Percentiles rank a stretch among this genome's conserved stretches.
Evolutionary conservation across 208 protist species (phyloP).

Genomic region (Acanthamoeba sp.): DNA sequence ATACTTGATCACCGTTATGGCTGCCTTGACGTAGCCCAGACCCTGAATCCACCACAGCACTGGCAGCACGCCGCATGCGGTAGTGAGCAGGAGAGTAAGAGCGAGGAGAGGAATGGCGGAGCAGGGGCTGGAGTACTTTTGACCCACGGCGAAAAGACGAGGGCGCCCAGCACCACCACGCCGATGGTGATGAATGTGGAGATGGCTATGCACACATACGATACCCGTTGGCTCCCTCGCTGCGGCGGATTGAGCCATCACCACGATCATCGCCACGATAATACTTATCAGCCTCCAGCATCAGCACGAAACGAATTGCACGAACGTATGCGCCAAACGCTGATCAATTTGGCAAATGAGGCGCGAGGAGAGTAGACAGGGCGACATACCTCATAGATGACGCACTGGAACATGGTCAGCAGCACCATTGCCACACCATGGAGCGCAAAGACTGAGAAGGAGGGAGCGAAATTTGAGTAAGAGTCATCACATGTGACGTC

Average conservation of each 20-base stretch:
- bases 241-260: background rate
- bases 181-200: background rate
- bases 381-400: slow-evolving; percentile 60
- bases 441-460: slow-evolving; percentile 41
- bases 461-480: background rate
- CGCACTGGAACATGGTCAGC: slow-evolving; percentile 61
- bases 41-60: slow-evolving; percentile 29
- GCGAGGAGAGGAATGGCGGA: too few species aligned
- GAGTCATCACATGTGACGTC: background rate
- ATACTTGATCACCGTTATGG: slow-evolving; percentile 50
- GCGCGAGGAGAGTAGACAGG: background rate
- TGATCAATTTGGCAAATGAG: too few species aligned
- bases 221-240: slow-evolving; percentile 22
- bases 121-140: background rate
- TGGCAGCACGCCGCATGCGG: background rate
- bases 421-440: slow-evolving; percentile 9
- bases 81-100: background rate
- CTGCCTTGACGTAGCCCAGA: slow-evolving; percentile 39
- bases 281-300: too few species aligned
- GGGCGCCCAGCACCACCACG: background rate
- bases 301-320: too few species aligned
- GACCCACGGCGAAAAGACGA: slow-evolving; percentile 31
- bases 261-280: too few species aligned
- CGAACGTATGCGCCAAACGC: too few species aligned
- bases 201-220: slow-evolving; percentile 9